Percentiles rank a stretch among this genome's conserved stretches.
These are phyloP conservation scores for Auxenochlorella protothecoides DNA, from an alignment of 139 green algal species.

Conservation along the genomic window DNA sequence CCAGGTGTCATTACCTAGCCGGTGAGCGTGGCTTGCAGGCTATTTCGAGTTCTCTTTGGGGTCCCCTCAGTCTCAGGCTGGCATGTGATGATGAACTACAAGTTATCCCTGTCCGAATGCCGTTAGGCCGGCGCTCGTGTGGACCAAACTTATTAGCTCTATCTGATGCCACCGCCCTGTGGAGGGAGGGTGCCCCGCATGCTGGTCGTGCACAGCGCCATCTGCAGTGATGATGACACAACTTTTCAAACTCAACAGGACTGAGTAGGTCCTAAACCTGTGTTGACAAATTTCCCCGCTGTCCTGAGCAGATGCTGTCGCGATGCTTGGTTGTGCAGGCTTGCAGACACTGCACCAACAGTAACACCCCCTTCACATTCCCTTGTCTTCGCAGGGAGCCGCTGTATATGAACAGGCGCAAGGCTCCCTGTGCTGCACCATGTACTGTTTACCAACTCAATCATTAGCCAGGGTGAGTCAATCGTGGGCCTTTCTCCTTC, in stretches of 20 bases:
- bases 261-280: slow-evolving; percentile 23
- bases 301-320: slow-evolving; percentile 32
- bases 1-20: background rate
- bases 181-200: background rate
- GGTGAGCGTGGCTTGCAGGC: too few relatives aligned
- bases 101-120: slow-evolving; percentile 70
- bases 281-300: slow-evolving; percentile 49
- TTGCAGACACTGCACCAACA: background rate
- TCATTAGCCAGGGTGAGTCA: too few relatives aligned
- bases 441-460: too few relatives aligned
- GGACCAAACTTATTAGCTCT: slow-evolving; percentile 62
- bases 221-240: slow-evolving; percentile 41
- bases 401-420: too few relatives aligned
- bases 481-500: too few relatives aligned
- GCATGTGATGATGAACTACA: slow-evolving; percentile 18
- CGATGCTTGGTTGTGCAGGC: background rate
- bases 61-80: background rate
- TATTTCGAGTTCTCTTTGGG: too few relatives aligned
- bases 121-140: slow-evolving; percentile 42
- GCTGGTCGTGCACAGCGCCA: background rate
- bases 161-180: slow-evolving; percentile 43
- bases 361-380: background rate
- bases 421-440: too few relatives aligned
- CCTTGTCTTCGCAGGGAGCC: too few relatives aligned
- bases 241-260: slow-evolving; percentile 79